Evolutionary conservation across 148 eudicot genomes (phyloP).

Genomic region (Heliosperma pusillum): DNA sequence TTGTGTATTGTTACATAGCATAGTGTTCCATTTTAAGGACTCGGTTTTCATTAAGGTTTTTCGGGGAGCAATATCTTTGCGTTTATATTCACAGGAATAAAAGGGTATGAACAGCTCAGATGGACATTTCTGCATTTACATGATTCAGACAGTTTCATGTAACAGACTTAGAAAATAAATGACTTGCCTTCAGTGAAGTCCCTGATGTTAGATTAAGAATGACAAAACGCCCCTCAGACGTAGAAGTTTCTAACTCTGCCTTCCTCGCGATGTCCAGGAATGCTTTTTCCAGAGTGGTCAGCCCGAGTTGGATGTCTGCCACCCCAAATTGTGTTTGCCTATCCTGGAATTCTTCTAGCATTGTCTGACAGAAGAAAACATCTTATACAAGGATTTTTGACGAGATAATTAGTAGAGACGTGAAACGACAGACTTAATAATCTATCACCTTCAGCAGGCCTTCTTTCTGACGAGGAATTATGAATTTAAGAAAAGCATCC

Average conservation of each 20-base stretch:
- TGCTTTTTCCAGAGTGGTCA: slow-evolving; percentile 92
- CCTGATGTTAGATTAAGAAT: slow-evolving; percentile 64
- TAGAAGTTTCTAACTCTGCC: slow-evolving; percentile 80
- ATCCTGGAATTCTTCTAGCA: slow-evolving; percentile 70
- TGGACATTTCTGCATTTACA: too few species aligned
- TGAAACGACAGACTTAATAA: background rate
- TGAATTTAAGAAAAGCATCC: slow-evolving; percentile 62
- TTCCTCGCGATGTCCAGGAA: slow-evolving; percentile 74
- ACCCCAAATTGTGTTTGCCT: slow-evolving; percentile 66
- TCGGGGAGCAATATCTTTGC: too few species aligned
- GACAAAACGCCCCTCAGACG: slow-evolving; percentile 58
- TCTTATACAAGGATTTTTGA: too few species aligned
- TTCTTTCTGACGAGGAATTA: slow-evolving; percentile 72
- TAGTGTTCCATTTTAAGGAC: too few species aligned
- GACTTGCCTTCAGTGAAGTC: slow-evolving; percentile 47
- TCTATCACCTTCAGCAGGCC: slow-evolving; percentile 49
- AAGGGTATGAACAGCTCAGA: too few species aligned
- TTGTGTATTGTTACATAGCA: too few species aligned
- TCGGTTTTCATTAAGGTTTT: too few species aligned
- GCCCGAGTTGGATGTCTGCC: slow-evolving; percentile 76
- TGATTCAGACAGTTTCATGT: too few species aligned
- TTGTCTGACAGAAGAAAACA: slow-evolving; percentile 33
- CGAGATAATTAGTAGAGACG: too few species aligned
- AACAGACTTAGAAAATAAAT: background rate
- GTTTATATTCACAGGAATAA: too few species aligned